Evolutionary conservation across 495 filamentous ascomycete species (phyloP).

Genomic region (Penicillium paxilli): DNA sequence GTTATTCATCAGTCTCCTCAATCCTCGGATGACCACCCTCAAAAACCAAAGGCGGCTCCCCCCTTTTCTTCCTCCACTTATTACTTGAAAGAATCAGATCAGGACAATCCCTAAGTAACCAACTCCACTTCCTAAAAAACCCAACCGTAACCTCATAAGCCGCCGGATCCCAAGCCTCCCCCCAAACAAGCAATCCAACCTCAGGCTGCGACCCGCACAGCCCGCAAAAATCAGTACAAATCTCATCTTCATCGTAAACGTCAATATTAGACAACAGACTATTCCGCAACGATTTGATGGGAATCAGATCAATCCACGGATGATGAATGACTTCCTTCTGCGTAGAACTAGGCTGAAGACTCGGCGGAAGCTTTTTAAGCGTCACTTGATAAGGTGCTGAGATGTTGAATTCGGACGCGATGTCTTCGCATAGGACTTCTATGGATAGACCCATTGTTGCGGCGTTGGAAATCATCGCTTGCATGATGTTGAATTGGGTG

Average conservation of each 20-base stretch:
- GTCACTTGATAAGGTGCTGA: constrained; percentile 5
- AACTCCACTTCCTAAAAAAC: constrained; percentile 17
- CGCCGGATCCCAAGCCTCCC: constrained; percentile 23
- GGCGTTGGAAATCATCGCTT: constrained; percentile 17
- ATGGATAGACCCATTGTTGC: constrained; percentile 16
- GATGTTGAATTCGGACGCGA: constrained; percentile 23
- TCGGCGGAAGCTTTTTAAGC: constrained; percentile 17
- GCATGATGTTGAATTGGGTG: constrained; percentile 13
- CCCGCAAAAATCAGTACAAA: constrained; percentile 22
- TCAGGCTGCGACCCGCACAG: neutral
- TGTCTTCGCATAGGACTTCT: constrained; percentile 18
- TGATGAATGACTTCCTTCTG: constrained; percentile 24
- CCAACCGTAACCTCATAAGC: constrained; percentile 23
- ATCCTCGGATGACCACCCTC: neutral
- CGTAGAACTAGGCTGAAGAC: constrained; percentile 14
- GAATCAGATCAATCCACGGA: constrained; percentile 29
- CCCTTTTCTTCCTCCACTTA: constrained; percentile 22
- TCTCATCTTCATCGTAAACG: constrained; percentile 19
- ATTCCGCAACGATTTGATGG: constrained; percentile 18
- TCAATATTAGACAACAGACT: constrained; percentile 2
- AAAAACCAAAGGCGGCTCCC: constrained; percentile 14
- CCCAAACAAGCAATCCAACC: constrained; percentile 22
- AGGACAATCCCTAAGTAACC: constrained; percentile 17
- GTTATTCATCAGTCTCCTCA: neutral
- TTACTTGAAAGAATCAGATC: constrained; percentile 23